A percentile compares a stretch with the other conserved stretches of the same genome.
Evolutionary conservation across 805 yeast genomes (phyloP).

Genomic region (Isabelozyma pseudorhagii): DNA sequence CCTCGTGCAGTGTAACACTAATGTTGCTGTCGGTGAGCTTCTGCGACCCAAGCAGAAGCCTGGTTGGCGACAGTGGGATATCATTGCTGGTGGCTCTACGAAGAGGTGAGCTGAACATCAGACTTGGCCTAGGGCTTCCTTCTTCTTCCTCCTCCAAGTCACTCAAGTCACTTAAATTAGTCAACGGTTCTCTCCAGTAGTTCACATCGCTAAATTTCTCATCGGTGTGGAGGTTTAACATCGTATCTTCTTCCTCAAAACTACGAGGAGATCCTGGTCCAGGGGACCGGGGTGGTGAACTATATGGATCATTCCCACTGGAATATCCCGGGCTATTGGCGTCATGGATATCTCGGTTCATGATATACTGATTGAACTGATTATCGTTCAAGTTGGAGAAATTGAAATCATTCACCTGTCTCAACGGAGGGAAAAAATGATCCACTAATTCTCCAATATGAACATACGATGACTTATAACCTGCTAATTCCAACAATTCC

Average conservation of each 20-base stretch:
- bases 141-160: slow-evolving; percentile 44
- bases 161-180: slow-evolving; percentile 55
- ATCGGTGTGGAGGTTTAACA: slow-evolving; percentile 37
- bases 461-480: slow-evolving; percentile 83
- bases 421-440: slow-evolving; percentile 89
- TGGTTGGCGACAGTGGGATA: neutral
- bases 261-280: slow-evolving; percentile 21
- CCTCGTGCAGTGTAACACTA: neutral
- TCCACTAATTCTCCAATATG: slow-evolving; percentile 92
- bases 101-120: slow-evolving; percentile 14
- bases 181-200: slow-evolving; percentile 85
- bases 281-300: slow-evolving; percentile 6
- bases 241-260: slow-evolving; percentile 31
- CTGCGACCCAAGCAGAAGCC: neutral
- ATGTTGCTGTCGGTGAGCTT: neutral
- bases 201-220: slow-evolving; percentile 81
- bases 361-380: slow-evolving; percentile 33
- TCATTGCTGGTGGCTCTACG: neutral
- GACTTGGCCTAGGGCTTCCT: slow-evolving; percentile 7
- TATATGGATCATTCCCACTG: slow-evolving; percentile 2
- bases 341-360: slow-evolving; percentile 1
- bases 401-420: slow-evolving; percentile 26
- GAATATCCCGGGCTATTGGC: neutral
- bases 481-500: slow-evolving; percentile 93
- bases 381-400: slow-evolving; percentile 29